phyloP scores from a whole-genome alignment of 225 moss, liverwort and hornwort genomes.

The Polytrichum formosum region DNA sequence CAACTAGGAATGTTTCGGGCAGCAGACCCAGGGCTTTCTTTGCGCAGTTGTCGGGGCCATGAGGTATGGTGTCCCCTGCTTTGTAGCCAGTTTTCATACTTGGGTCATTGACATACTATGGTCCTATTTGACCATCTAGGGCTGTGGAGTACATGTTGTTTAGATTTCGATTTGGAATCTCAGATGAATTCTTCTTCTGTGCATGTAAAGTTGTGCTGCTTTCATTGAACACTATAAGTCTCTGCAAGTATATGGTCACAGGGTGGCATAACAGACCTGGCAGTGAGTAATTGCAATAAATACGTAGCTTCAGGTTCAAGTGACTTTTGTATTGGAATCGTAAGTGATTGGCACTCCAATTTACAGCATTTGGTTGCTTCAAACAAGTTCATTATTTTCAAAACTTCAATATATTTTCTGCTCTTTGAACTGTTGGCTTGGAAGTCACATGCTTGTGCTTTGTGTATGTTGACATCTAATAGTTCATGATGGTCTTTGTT shows the following conservation, averaged over 20 bases:
- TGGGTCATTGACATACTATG: not conserved
- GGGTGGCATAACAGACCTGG: conserved; percentile 96
- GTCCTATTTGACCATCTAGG: no score
- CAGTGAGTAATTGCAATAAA: conserved; percentile 81
- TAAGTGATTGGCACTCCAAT: conserved; percentile 32
- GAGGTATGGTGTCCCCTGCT: conserved; percentile 45
- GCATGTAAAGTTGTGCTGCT: no score
- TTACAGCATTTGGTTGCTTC: not conserved
- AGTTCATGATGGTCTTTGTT: no score
- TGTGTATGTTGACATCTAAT: no score
- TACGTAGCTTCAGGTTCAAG: conserved; percentile 91
- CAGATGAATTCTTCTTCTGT: no score
- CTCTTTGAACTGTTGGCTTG: no score
- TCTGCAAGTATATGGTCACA: conserved; percentile 8
- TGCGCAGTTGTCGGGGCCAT: conserved; percentile 91
- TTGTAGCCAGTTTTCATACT: not conserved
- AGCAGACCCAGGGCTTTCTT: conserved; percentile 81
- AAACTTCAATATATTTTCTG: no score
- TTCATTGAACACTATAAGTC: no score
- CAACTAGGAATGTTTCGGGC: conserved; percentile 97
- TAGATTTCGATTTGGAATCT: no score
- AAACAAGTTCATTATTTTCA: no score
- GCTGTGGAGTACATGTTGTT: no score
- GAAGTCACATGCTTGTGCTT: no score
- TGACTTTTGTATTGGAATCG: conserved; percentile 89